Evolutionary conservation across 306 rosid genomes (phyloP).

Genomic region (Medicago ruthenica): DNA sequence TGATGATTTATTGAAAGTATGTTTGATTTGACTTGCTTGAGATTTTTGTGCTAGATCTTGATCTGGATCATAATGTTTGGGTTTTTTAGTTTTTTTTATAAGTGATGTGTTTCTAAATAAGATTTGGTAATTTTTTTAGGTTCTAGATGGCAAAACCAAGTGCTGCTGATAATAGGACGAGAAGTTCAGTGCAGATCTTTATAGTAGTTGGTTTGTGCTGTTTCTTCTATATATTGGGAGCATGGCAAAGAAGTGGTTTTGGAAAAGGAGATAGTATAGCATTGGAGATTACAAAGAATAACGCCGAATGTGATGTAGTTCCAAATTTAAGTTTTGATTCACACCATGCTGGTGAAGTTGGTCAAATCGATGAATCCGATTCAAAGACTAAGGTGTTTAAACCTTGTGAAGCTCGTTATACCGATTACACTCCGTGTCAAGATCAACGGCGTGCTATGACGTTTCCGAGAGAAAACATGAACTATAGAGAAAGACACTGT

Average conservation of each 20-base stretch:
- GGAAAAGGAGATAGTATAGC: constrained; percentile 97
- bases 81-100: constrained; percentile 8
- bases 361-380: constrained; percentile 46
- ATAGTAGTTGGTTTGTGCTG: constrained; percentile 87
- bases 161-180: constrained; percentile 79
- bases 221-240: constrained; percentile 90
- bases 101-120: constrained; percentile 29
- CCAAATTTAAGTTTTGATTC: constrained; percentile 63
- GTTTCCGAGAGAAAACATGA: constrained; percentile 80
- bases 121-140: constrained; percentile 49
- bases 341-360: constrained; percentile 51
- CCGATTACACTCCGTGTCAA: constrained; percentile 91
- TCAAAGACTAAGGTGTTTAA: constrained; percentile 53
- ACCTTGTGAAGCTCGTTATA: constrained; percentile 60
- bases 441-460: constrained; percentile 89
- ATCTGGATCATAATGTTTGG: constrained; percentile 33
- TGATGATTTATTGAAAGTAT: constrained; percentile 34
- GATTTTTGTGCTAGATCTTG: constrained; percentile 25
- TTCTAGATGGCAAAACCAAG: constrained; percentile 74
- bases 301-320: constrained; percentile 64
- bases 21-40: constrained; percentile 1
- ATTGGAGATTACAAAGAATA: constrained; percentile 69
- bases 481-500: constrained; percentile 84
- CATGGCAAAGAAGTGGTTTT: constrained; percentile 99
- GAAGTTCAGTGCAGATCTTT: constrained; percentile 86